These are phyloP conservation scores for Vicia sativa DNA, from an alignment of 306 rosid species.

Conservation along the genomic window DNA sequence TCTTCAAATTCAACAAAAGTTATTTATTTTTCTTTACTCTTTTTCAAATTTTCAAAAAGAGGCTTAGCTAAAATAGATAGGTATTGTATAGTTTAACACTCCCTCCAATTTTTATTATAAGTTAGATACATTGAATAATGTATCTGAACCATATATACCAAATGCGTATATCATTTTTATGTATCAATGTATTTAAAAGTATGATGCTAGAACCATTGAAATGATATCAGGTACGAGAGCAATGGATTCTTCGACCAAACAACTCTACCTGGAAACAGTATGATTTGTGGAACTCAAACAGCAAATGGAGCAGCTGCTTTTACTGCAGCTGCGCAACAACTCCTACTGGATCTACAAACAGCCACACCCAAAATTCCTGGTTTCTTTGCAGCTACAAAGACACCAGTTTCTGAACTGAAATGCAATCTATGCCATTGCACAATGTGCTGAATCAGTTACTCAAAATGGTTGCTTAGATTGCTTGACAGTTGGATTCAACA, in stretches of 20 bases:
- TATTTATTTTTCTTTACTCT: no score
- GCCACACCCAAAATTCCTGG: slow-evolving; percentile 48
- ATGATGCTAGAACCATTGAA: not conserved
- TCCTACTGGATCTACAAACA: slow-evolving; percentile 30
- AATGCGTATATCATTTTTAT: no score
- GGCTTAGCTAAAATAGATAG: no score
- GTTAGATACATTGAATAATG: no score
- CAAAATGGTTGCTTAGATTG: slow-evolving; percentile 46
- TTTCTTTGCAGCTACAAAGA: slow-evolving; percentile 51
- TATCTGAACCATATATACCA: no score
- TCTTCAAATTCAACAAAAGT: no score
- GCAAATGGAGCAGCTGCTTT: slow-evolving; percentile 34
- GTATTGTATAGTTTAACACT: no score
- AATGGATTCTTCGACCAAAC: slow-evolving; percentile 41
- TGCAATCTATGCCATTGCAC: slow-evolving; percentile 64
- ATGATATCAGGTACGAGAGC: slow-evolving; percentile 43
- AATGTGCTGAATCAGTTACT: slow-evolving; percentile 49
- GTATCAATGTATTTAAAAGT: no score
- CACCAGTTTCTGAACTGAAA: slow-evolving; percentile 36
- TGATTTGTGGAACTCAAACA: slow-evolving; percentile 38
- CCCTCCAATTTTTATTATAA: no score
- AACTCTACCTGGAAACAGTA: slow-evolving; percentile 41
- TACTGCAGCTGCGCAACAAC: slow-evolving; percentile 22
- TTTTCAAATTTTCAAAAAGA: no score
- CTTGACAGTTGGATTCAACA: slow-evolving; percentile 39